Conservation (phyloP, 1,139 yeast species). For the Zygosaccharomyces sapae region DNA sequence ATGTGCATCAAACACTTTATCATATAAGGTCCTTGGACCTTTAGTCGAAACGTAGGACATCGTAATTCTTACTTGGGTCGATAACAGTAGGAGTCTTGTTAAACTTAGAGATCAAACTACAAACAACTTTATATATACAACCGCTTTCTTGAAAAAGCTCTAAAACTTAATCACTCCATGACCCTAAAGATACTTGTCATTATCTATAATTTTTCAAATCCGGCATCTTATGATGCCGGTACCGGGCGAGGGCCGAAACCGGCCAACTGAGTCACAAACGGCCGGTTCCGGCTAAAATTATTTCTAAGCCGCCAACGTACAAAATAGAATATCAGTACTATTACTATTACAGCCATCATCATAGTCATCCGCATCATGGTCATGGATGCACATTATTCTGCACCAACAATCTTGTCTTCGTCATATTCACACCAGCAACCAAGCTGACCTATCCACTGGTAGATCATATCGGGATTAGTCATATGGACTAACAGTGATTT, state of each 20-base stretch:
- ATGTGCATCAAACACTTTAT: slow-evolving; percentile 93
- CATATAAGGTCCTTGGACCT: slow-evolving; percentile 74
- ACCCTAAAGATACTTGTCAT: slow-evolving; percentile 4
- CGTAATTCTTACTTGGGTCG: slow-evolving; percentile 16
- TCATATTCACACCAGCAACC: slow-evolving; percentile 30
- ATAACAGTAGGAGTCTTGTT: background rate
- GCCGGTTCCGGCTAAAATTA: slow-evolving; percentile 19
- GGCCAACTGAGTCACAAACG: background rate
- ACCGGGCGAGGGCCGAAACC: slow-evolving; percentile 3
- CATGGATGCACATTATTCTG: background rate
- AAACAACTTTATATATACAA: background rate
- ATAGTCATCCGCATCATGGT: background rate
- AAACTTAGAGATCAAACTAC: background rate
- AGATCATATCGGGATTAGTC: slow-evolving; percentile 17
- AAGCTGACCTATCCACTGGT: slow-evolving; percentile 21
- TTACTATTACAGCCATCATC: background rate
- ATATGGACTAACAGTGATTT: slow-evolving; percentile 17
- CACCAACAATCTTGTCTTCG: background rate
- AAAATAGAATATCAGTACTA: background rate
- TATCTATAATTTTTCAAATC: slow-evolving; percentile 5
- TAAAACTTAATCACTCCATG: background rate
- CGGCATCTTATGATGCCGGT: slow-evolving; percentile 5
- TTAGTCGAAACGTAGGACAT: slow-evolving; percentile 28
- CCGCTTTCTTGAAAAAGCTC: background rate
- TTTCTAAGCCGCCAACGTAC: background rate